A percentile compares a stretch with the other conserved stretches of the same genome.
Evolutionary conservation across 352 stramenopile genomes (phyloP).

Genomic region (Elongisporangium undulatum): DNA sequence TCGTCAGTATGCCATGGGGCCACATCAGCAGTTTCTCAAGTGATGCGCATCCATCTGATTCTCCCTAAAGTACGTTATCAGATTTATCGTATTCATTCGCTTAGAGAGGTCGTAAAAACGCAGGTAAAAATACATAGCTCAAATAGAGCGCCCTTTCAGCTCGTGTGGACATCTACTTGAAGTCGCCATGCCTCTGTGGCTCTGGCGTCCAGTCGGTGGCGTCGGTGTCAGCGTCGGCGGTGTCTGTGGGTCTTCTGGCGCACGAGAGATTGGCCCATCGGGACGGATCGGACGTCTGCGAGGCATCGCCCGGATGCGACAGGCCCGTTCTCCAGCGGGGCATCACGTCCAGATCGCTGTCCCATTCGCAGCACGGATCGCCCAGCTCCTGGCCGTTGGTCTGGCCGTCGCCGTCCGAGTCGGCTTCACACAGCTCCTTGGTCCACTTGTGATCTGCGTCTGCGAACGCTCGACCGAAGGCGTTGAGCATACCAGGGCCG

Average conservation of each 20-base stretch:
- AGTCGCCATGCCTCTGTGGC: not conserved
- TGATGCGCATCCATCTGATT: too few species aligned
- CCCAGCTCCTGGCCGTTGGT: constrained; percentile 60
- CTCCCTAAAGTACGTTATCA: not conserved
- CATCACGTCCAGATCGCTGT: constrained; percentile 4
- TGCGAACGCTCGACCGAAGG: constrained; percentile 23
- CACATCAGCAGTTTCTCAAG: too few species aligned
- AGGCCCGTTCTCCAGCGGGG: constrained; percentile 16
- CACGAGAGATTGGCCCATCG: constrained; percentile 23
- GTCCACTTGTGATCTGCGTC: constrained; percentile 25
- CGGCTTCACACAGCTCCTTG: constrained; percentile 19
- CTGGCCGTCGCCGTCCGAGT: constrained; percentile 41
- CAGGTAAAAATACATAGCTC: not conserved
- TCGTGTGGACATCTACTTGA: not conserved
- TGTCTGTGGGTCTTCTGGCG: constrained; percentile 3
- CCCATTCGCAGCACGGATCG: constrained; percentile 42
- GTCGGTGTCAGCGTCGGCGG: too few species aligned
- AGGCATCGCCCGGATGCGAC: constrained; percentile 23
- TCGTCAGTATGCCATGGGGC: not conserved
- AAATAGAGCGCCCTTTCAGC: not conserved
- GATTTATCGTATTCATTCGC: not conserved
- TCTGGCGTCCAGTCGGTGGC: not conserved
- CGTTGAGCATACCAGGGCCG: constrained; percentile 6
- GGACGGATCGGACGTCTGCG: constrained; percentile 17
- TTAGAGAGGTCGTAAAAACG: not conserved